Conservation (phyloP, 83 land plant genomes). For the Picea engelmannii region DNA sequence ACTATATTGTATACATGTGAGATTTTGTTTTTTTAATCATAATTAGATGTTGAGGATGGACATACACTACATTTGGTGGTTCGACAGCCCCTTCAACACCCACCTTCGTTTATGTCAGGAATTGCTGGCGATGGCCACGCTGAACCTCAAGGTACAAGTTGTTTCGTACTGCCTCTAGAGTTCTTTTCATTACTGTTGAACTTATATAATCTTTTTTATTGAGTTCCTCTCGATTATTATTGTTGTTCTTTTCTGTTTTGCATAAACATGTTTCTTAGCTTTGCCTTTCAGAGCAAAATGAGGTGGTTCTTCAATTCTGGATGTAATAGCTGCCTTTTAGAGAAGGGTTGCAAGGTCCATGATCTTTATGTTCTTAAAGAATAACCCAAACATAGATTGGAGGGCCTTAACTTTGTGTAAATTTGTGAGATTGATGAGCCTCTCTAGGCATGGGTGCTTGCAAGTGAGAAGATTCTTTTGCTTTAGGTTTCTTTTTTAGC, state of each 20-base stretch:
- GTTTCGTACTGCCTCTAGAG: background rate
- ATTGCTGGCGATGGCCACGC: too few relatives aligned
- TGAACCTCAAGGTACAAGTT: background rate
- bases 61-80: constrained; percentile 90
- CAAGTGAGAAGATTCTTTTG: background rate
- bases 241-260: background rate
- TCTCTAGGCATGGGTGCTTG: background rate
- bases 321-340: background rate
- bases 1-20: background rate
- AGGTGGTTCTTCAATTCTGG: background rate
- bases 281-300: background rate
- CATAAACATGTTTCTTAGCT: background rate
- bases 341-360: background rate
- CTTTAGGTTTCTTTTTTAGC: background rate
- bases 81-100: constrained; percentile 13
- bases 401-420: too few relatives aligned
- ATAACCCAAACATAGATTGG: background rate
- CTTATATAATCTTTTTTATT: background rate
- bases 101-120: too few relatives aligned
- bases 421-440: constrained; percentile 6
- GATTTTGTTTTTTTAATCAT: background rate
- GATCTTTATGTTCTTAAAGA: background rate
- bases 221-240: background rate
- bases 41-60: background rate
- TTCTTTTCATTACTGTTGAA: background rate